A percentile compares a stretch with the other conserved stretches of the same genome.
Conservation (phyloP, 208 protist species). For the Acanthamoeba castellanii region DNA sequence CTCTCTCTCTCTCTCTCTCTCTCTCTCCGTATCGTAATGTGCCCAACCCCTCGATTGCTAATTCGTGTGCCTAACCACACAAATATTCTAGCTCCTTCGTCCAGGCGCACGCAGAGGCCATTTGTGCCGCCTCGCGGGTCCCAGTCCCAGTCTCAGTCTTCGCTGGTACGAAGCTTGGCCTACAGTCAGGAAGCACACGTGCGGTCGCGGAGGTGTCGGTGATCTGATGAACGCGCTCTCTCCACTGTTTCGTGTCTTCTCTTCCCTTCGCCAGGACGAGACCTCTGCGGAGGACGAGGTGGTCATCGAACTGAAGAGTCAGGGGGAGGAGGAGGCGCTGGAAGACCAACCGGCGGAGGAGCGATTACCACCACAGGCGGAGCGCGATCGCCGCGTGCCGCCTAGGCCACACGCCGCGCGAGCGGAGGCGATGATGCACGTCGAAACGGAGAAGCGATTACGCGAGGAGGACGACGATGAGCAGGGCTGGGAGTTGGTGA, state of each 20-base stretch:
- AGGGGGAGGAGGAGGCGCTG: not conserved
- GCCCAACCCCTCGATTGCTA: not conserved
- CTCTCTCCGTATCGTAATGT: too few species aligned
- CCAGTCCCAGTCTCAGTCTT: not conserved
- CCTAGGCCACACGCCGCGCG: not conserved
- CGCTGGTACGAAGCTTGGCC: too few species aligned
- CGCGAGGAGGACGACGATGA: not conserved
- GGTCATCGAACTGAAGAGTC: not conserved
- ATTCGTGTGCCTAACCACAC: not conserved
- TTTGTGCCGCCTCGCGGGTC: constrained; percentile 29
- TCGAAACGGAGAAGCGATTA: not conserved
- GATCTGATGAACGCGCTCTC: not conserved
- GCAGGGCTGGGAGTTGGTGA: not conserved
- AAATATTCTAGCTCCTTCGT: not conserved
- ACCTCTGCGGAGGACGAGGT: not conserved
- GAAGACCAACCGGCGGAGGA: not conserved
- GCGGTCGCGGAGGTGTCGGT: too few species aligned
- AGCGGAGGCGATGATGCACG: not conserved
- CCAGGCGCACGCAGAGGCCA: not conserved
- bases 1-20: too few species aligned
- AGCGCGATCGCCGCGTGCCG: too few species aligned
- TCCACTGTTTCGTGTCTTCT: too few species aligned
- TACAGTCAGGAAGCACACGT: too few species aligned
- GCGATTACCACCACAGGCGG: too few species aligned
- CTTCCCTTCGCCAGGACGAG: not conserved